These are phyloP conservation scores for Avena sativa DNA, from an alignment of 176 grass and related monocot genomes.

Conservation along the genomic window DNA sequence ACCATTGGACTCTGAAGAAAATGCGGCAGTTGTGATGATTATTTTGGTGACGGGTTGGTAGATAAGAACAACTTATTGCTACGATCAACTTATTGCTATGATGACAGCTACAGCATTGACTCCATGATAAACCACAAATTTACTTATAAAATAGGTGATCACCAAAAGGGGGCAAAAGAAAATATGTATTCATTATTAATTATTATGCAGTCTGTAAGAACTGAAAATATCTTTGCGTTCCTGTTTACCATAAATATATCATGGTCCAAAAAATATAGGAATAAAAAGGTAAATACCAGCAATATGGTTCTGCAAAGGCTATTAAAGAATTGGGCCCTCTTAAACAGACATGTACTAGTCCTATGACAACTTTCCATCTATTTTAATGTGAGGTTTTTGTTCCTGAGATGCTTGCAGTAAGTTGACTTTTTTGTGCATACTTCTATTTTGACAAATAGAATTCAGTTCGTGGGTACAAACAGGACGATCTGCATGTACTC, in stretches of 20 bases:
- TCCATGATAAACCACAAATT: slow-evolving; percentile 1
- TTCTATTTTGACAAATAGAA: slow-evolving; percentile 28
- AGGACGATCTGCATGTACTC: not conserved
- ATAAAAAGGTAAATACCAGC: not conserved
- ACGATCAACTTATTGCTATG: not conserved
- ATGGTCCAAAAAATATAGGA: not conserved
- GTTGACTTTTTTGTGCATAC: slow-evolving; percentile 1
- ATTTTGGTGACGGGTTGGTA: not conserved
- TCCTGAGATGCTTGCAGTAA: slow-evolving; percentile 9
- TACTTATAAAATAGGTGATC: slow-evolving; percentile 1
- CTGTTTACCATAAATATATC: slow-evolving; percentile 7
- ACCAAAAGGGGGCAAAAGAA: not conserved
- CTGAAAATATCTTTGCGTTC: not conserved
- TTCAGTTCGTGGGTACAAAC: not conserved
- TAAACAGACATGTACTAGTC: slow-evolving; percentile 13
- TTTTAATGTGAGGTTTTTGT: slow-evolving; percentile 1
- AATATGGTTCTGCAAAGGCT: not conserved
- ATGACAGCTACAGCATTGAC: slow-evolving; percentile 17
- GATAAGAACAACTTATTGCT: not conserved
- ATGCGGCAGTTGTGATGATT: slow-evolving; percentile 34
- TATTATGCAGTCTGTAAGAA: not conserved
- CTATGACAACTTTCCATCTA: not conserved
- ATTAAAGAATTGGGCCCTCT: not conserved
- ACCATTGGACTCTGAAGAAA: slow-evolving; percentile 65
- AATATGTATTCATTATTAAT: not conserved